phyloP scores from a whole-genome alignment of 345 rosid species.

The Toxicodendron radicans region DNA sequence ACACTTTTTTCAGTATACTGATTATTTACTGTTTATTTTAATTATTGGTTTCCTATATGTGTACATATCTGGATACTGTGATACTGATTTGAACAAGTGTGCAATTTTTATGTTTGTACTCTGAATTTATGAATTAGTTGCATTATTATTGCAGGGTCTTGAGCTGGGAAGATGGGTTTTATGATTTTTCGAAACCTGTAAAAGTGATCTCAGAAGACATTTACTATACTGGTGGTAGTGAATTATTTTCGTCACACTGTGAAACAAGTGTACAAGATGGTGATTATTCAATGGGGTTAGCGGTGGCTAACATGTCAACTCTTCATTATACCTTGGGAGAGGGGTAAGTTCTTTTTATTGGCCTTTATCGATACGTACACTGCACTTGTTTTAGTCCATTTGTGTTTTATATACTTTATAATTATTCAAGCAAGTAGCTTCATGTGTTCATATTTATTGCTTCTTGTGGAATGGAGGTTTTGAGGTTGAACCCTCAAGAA shows the following conservation, averaged over 20 bases:
- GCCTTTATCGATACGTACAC: not conserved
- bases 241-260: slow-evolving; percentile 20
- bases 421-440: not conserved
- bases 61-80: not conserved
- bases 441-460: not conserved
- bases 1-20: not conserved
- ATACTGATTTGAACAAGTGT: not conserved
- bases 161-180: slow-evolving; percentile 64
- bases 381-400: not conserved
- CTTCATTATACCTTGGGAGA: slow-evolving; percentile 48
- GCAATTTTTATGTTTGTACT: not conserved
- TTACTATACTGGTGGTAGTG: slow-evolving; percentile 21
- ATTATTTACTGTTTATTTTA: not conserved
- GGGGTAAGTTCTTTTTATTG: slow-evolving; percentile 44
- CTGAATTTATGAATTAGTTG: not conserved
- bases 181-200: slow-evolving; percentile 26
- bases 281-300: slow-evolving; percentile 29
- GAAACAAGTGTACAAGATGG: slow-evolving; percentile 17
- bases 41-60: not conserved
- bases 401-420: not conserved
- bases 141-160: slow-evolving; percentile 40
- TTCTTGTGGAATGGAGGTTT: not conserved
- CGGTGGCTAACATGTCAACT: slow-evolving; percentile 40
- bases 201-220: too few relatives aligned
- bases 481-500: not conserved